Base-by-base conservation (phyloP, 805 yeast genomes). In the Metschnikowia bowlesiae region DNA sequence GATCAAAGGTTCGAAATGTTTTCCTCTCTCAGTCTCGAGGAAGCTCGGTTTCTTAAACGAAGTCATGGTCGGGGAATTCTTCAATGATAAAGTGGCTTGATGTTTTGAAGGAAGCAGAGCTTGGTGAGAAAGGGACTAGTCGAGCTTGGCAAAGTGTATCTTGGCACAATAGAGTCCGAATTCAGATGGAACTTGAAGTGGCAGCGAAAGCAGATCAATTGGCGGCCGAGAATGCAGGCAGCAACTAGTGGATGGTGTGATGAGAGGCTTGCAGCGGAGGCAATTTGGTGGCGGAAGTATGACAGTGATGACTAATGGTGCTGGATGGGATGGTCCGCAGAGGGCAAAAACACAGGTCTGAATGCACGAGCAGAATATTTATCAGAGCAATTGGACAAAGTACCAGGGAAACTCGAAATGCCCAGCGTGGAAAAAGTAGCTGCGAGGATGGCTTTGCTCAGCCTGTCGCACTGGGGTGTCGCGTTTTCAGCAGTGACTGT, bases 1-100 rank as follows among this genome's bases (percentile, higher is more conserved):
- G 35, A 77, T 70, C 43, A 74, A 60, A 9, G 59, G 53, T 46
- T 61, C 53, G 37, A 69, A 59, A 33, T 68, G 67, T 46, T 55
- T 51, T 8, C 68, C 69, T 62, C 61, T 56, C 45, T 66, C 71
- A 56, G 63, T 53, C 48, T 60, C 46, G 29, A 44, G 46, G 13
- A 35, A 44, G 33, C 33, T 14, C 6, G 46, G 40, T 44, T 26
- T 35, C 16, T 62, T 62, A 3, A 67, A 57, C 36, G 71, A 66
- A 42, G 66, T 67, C 76, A 72, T 71, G 44, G 30, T 37, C 30
- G 22, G 22, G 22, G 22, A 22, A 22, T 22, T 22, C 5, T 22
- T 22, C 4, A 22, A 22, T 22, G 22, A 22, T 22, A 22, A 22
- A 22, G 22, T 22, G 22, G 18, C 18, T 16, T 16, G 22, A 22